Base-by-base conservation (phyloP, 176 grass and related monocot genomes). In the Eremochloa ophiuroides region DNA sequence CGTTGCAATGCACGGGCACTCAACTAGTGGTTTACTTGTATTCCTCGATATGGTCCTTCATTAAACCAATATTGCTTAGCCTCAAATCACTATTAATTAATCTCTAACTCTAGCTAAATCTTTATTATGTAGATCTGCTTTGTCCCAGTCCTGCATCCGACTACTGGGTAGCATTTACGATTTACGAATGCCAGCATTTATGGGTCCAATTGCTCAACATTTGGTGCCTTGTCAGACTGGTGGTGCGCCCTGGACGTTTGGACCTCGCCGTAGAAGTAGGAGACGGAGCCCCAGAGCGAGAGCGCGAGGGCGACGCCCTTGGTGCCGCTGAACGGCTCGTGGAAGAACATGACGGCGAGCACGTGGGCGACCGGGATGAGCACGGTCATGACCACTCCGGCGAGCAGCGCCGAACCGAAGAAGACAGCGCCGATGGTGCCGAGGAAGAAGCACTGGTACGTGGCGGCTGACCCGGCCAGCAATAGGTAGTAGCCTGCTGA, bases 261-360 rank as follows among this genome's bases (percentile, higher is more conserved):
- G 58, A 89, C 11, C 82, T 97, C 95, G 14, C 95, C 95, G 11
- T 97, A 97, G 59, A 91, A 85, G 77, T 98, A 98, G 22, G 95
- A 94, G 63, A 82, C 71, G 43, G 94, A 91, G 16, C 92, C 95
- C 95, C 92, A 97, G 1, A 97, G 83, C 3, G 95, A 87, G 34
- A 97, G 90, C 1, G 7, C 92, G 22, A 97, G 85, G 20, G 95
- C 90, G 1, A 94, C 70, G 35, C 95, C 95, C 56, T 97, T 97
- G 20, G 80, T 83, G 12, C 83, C 56, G 20, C 39, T 94, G 88
- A 97, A 97, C 2, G 85, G 69, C 88, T 97, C 95, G 6, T 80
- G 33, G 56, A 94, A 94, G 78, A 97, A 80, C 12, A 86, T 16
- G 48, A 97, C 90, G 17, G 85, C 95, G 43, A 97, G 83, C 29